A percentile compares a stretch with the other conserved stretches of the same genome.
phyloP scores from a whole-genome alignment of 1,284 basidiomycete genomes.

The Tylopilus sp. region DNA sequence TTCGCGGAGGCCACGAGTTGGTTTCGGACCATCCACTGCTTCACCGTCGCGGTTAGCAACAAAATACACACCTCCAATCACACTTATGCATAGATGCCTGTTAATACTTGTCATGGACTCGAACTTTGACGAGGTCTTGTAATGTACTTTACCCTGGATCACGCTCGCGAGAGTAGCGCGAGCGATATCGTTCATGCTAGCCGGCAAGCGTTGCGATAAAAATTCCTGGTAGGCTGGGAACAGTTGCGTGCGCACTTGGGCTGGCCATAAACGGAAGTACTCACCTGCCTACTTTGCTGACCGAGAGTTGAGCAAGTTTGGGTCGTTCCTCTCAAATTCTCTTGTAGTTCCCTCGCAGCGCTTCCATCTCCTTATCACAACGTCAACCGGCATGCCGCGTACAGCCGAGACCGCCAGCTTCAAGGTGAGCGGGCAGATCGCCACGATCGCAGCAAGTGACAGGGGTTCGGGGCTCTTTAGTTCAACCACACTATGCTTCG shows the following conservation, averaged over 20 bases:
- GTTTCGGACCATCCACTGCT: slow-evolving; percentile 21
- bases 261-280: slow-evolving; percentile 14
- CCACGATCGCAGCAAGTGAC: neutral
- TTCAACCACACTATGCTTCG: slow-evolving; percentile 92
- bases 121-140: slow-evolving; percentile 1
- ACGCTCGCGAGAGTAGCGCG: neutral
- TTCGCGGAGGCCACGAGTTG: slow-evolving; percentile 30
- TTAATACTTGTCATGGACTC: slow-evolving; percentile 8
- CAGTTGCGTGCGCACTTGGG: too few relatives aligned
- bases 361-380: slow-evolving; percentile 8
- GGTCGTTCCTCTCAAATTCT: neutral
- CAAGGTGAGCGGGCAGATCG: slow-evolving; percentile 40
- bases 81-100: slow-evolving; percentile 3
- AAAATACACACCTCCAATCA: neutral
- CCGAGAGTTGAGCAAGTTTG: neutral
- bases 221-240: too few relatives aligned
- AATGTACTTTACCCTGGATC: slow-evolving; percentile 1
- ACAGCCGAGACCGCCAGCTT: slow-evolving; percentile 63
- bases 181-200: neutral
- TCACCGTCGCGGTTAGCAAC: slow-evolving; percentile 10
- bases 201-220: neutral
- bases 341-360: slow-evolving; percentile 5
- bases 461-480: slow-evolving; percentile 34
- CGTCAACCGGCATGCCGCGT: slow-evolving; percentile 50
- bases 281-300: neutral